Evolutionary conservation across 805 yeast species (phyloP), one percentile per base, ranked within the genome.

Genomic region (Wickerhamomyces mucosus): DNA sequence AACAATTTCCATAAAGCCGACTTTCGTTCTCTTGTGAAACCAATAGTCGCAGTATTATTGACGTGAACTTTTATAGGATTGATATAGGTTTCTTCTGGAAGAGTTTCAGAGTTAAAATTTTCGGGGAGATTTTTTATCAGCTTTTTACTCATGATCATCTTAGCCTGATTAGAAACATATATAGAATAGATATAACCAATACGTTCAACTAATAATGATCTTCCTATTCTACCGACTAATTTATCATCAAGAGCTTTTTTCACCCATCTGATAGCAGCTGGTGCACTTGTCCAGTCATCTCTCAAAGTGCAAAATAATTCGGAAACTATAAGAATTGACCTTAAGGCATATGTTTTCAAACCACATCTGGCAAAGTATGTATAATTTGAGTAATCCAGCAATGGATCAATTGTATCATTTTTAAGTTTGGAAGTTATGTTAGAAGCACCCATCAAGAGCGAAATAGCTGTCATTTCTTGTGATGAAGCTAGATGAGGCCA

Each of bases 391-490:
- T 83, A 71, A 40, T 85, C 95, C 15, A 53, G 41, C 17, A 67
- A 34, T 4, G 73, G 72, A 33, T 63, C 65, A 18, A 67, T 48
- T 21, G 66, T 69, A 38, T 61, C 66, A 36, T 63, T 62, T 10
- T 59, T 58, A 45, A 58, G 47, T 34, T 59, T 61, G 3, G 57
- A 58, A 2, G 67, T 61, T 15, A 62, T 61, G 29, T 61, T 58
- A 25, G 51, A 56, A 14, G 61, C 65, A 10, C 62, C 86, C 55
- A 89, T 63, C 5, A 88, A 56, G 17, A 79, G 60, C 2, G 94
- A 73, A 2, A 78, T 62, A 0, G 88, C 81, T 43, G 83, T 77
- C 80, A 85, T 82, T 54, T 89, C 96, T 41, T 88, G 86, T n/a
- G 80, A 64, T 0, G 94, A 75, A 0, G 96, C 95, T 30, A 78